phyloP scores from a whole-genome alignment of 2,329 filamentous ascomycete genomes.

The Arthrinium puccinioides region DNA sequence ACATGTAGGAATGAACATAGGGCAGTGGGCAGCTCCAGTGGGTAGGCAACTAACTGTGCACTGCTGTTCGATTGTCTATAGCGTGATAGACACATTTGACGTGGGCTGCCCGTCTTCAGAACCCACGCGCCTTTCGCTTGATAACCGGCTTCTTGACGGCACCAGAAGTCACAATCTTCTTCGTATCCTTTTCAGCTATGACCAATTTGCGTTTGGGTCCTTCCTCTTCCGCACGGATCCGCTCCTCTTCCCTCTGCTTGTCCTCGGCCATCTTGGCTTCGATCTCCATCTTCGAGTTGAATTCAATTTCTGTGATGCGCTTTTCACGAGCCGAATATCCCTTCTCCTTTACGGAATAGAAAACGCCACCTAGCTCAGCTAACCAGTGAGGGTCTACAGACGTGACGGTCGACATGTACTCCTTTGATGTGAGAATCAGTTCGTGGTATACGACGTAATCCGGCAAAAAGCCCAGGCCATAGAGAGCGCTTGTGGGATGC shows the following conservation, averaged over 20 bases:
- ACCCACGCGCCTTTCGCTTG: conserved; percentile 48
- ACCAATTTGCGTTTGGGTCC: conserved; percentile 4
- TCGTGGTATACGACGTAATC: conserved; percentile 99
- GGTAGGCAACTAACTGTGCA: too few species aligned
- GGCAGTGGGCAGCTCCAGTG: too few species aligned
- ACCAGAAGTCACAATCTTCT: conserved; percentile 55
- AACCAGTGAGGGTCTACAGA: conserved; percentile 96
- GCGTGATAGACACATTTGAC: too few species aligned
- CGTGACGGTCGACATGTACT: conserved; percentile 97
- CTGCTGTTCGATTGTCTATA: too few species aligned
- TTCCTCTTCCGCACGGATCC: conserved; percentile 32
- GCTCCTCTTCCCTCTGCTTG: conserved; percentile 53
- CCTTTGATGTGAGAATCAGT: conserved; percentile 90
- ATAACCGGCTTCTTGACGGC: conserved; percentile 54
- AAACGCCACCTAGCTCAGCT: conserved; percentile 90
- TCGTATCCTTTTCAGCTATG: conserved; percentile 26
- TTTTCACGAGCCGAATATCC: conserved; percentile 85
- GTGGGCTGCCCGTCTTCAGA: conserved; percentile 32
- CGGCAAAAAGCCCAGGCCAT: conserved; percentile 85
- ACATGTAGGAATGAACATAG: too few species aligned
- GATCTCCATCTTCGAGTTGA: conserved; percentile 88
- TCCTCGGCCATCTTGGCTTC: conserved; percentile 88
- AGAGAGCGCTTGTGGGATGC: conserved; percentile 88
- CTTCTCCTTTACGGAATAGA: conserved; percentile 97
- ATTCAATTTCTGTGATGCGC: conserved; percentile 81